A percentile compares a stretch with the other conserved stretches of the same genome.
phyloP scores from a whole-genome alignment of 2,329 filamentous ascomycete genomes.

The Aureobasidium sp. region DNA sequence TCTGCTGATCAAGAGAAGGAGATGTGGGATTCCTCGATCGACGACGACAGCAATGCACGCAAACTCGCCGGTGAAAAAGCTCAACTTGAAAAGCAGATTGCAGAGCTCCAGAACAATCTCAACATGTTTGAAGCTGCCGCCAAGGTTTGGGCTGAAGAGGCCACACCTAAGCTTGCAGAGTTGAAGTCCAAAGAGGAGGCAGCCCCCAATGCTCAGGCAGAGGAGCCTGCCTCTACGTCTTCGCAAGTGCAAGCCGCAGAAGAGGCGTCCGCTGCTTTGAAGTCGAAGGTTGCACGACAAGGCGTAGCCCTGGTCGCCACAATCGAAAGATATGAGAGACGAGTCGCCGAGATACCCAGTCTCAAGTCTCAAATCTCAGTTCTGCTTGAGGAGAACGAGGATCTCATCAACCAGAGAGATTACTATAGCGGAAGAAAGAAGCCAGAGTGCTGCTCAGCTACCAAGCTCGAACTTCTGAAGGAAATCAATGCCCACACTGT shows the following conservation, averaged over 20 bases:
- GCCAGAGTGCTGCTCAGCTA: neutral
- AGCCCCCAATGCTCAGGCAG: too few relatives aligned
- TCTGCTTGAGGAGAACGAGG: neutral
- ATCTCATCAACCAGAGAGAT: neutral
- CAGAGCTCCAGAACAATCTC: neutral
- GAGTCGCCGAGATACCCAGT: neutral
- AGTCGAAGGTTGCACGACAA: too few relatives aligned
- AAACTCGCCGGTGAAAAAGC: neutral
- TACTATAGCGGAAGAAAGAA: neutral
- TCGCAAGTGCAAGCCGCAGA: too few relatives aligned
- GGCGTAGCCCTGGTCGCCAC: neutral
- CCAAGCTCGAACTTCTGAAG: neutral
- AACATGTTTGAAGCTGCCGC: neutral
- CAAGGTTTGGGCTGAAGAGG: neutral
- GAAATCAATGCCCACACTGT: neutral
- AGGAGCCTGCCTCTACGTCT: too few relatives aligned
- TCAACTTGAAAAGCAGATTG: neutral
- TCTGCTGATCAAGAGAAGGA: neutral
- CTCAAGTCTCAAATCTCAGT: neutral
- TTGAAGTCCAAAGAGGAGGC: too few relatives aligned
- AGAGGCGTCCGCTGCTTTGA: too few relatives aligned
- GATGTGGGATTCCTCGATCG: neutral
- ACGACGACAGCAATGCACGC: neutral
- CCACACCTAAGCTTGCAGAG: too few relatives aligned
- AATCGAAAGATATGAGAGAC: neutral